phyloP scores from a whole-genome alignment of 306 rosid genomes.

The Cucurbita pepo region DNA sequence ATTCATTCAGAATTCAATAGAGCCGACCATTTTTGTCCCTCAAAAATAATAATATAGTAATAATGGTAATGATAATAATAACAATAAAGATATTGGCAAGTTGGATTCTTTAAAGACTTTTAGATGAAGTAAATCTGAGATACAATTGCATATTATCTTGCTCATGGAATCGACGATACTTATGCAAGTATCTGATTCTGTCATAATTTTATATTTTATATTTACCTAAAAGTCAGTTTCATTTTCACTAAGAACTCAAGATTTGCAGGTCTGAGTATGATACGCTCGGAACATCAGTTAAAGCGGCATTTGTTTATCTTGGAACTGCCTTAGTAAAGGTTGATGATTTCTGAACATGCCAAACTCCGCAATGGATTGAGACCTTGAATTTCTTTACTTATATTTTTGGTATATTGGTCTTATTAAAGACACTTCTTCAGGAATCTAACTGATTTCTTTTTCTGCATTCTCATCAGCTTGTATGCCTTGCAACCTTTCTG shows the following conservation, averaged over 20 bases:
- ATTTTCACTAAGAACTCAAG: background rate
- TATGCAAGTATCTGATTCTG: background rate
- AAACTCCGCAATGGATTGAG: background rate
- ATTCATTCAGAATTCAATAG: background rate
- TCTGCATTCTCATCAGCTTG: conserved; percentile 42
- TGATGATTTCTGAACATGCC: conserved; percentile 15
- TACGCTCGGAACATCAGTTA: conserved; percentile 85
- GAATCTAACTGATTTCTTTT: background rate
- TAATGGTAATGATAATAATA: too few species aligned
- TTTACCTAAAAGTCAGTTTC: background rate
- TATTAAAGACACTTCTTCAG: background rate
- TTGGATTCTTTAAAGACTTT: background rate
- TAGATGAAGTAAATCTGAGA: background rate
- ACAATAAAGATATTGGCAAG: background rate
- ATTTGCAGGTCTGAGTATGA: conserved; percentile 88
- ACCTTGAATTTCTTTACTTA: conserved; percentile 1
- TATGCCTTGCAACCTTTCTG: conserved; percentile 91
- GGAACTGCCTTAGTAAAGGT: conserved; percentile 94
- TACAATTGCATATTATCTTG: background rate
- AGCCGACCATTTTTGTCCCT: background rate
- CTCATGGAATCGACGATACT: background rate
- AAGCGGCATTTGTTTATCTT: conserved; percentile 82
- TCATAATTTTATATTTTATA: background rate
- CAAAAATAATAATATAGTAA: background rate
- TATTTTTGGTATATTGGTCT: background rate